These are phyloP conservation scores for Solanum chacoense DNA, from an alignment of 305 asterid species.

Conservation along the genomic window DNA sequence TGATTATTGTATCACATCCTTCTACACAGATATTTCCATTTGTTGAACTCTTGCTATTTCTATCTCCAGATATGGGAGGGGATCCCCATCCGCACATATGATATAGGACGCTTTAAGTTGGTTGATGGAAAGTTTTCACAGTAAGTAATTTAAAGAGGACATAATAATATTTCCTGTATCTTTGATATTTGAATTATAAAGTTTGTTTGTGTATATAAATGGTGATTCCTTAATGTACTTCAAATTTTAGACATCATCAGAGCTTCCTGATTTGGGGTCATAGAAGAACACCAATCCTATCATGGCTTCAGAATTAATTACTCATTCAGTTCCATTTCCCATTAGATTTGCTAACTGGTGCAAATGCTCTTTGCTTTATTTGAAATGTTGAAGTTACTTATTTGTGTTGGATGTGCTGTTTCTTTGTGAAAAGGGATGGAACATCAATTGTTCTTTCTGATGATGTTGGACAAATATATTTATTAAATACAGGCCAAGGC, in stretches of 20 bases:
- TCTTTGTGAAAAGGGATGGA: slow-evolving; percentile 73
- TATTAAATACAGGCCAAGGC: slow-evolving; percentile 93
- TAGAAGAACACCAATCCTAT: not conserved
- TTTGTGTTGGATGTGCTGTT: slow-evolving; percentile 16
- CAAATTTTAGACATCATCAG: not conserved
- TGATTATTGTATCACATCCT: slow-evolving; percentile 3
- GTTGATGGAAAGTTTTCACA: slow-evolving; percentile 97
- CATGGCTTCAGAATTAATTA: not conserved
- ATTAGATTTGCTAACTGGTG: not conserved
- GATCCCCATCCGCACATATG: slow-evolving; percentile 68
- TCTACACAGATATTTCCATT: slow-evolving; percentile 11
- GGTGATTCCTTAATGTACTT: not conserved
- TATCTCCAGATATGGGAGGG: slow-evolving; percentile 91
- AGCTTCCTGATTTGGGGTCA: not conserved
- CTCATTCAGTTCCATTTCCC: slow-evolving; percentile 1
- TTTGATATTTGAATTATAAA: not conserved
- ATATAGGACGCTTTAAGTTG: slow-evolving; percentile 83
- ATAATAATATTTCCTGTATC: not conserved
- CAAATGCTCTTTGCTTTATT: slow-evolving; percentile 1
- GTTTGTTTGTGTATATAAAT: not conserved
- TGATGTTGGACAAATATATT: slow-evolving; percentile 93
- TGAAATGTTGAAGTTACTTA: not conserved
- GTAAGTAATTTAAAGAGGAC: slow-evolving; percentile 38
- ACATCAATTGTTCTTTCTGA: slow-evolving; percentile 97
- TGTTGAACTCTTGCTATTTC: slow-evolving; percentile 12